Evolutionary conservation across 2,329 filamentous ascomycete genomes (phyloP), one percentile per base, ranked within the genome.

Genomic region (Sporothrix curviconia): DNA sequence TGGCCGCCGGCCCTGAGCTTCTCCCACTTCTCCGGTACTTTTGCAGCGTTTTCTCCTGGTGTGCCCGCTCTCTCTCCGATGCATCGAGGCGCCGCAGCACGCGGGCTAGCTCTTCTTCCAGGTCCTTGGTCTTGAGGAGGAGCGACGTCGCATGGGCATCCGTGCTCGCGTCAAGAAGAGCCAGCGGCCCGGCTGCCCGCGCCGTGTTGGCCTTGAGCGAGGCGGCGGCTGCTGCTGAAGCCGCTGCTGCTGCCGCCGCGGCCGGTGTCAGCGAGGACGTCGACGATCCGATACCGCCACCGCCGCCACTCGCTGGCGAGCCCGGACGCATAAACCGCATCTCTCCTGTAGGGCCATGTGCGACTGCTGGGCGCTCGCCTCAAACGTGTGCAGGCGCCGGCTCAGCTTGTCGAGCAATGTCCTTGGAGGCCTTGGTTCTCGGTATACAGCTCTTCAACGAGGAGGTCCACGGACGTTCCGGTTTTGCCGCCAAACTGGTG

Each of bases 321-420:
- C 76, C 75, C 1, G 82, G 80, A 14, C 79, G 75, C 71, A 83
- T 80, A 6, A 86, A 70, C n/a, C 83, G 76, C 68, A 84, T 85
- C 90, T 95, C 69, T 96, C 90, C 14, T 92, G 89, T 34, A 97
- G 80, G 3, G 90, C 90, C 72, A 92, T 82, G 55, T 87, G 89
- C 37, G 88, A 92, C 62, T 86, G 90, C 72, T 97, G 94, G 0
- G 91, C 90, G 65, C 90, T 92, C 39, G 90, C 86, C 71, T 99
- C 92, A 74, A 96, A 99, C 61, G 91, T 87, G 66, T 94, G 89
- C n/a, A 99, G 80, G 0, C 92, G 84, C 65, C 87, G 89, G 61
- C 88, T 89, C 36, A 96, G 81, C 51, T 90, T 90, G 71, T 97
- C 92, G 8, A 95, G 83, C 64, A n/a, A 91, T 85, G 58, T 87